Evolutionary conservation across 2,329 filamentous ascomycete species (phyloP), one percentile per base, ranked within the genome.

Genomic region (Parastagonospora avenae): DNA sequence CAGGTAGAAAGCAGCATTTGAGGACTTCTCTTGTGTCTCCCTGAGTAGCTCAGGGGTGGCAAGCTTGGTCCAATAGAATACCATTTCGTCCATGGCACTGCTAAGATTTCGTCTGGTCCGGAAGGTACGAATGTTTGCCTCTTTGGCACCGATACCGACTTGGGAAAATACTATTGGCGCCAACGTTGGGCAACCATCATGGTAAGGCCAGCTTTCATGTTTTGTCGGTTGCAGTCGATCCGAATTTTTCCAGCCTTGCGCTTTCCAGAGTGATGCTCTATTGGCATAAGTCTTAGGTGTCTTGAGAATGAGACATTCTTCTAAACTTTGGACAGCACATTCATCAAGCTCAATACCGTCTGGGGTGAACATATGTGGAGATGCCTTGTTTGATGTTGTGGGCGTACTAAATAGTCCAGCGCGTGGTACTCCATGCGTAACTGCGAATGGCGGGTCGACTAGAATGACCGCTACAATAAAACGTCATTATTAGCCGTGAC

Each of bases 1-100:
- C 6, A 48, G 24, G 39, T 48, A 48, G 4, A 35, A 48, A 2
- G 46, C 46, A 3, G 39, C 39, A 12, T 48, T 48, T 14, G 46
- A 48, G 1, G 46, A 48, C 12, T 29, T 48, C 1, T n/a, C 12
- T n/a, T 40, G 19, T 10, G 38, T 40, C 9, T 40, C 7, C 10
- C 1, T n/a, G n/a, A 40, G 19, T 2, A 40, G n/a, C 9, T 40
- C 38, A n/a, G 19, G 38, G 5, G 8, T 11, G 7, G 38, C 38
- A n/a, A 40, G 38, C 9, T 40, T 16, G 1, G 38, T 40, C 38
- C 38, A 40, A 16, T 40, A 40, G n/a, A 40, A 40, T 8, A 40
- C 38, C 38, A 40, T 40, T n/a, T 40, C 38, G 27, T 40, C 19
- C 38, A 40, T 28, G 19, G 38, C 15, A 24, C 38, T 40, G 10